A percentile compares a stretch with the other conserved stretches of the same genome.
Conservation (phyloP, 2,329 filamentous ascomycete genomes). For the Phialocephala subalpina region DNA sequence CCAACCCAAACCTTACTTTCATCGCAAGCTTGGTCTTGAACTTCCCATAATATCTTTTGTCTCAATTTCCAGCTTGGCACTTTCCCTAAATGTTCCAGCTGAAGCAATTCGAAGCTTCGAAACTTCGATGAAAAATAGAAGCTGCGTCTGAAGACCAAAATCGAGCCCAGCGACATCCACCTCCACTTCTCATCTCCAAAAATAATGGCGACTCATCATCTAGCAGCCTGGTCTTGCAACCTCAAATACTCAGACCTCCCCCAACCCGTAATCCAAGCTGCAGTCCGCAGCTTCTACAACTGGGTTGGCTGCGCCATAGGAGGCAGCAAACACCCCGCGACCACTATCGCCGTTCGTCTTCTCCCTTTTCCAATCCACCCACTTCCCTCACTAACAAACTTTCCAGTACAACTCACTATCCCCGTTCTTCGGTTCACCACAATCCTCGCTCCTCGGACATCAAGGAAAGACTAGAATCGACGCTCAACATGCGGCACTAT, state of each 20-base stretch:
- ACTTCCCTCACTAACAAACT: constrained; percentile 22
- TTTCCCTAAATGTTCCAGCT: background rate
- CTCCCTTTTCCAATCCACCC: constrained; percentile 31
- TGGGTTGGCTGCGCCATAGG: constrained; percentile 61
- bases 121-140: background rate
- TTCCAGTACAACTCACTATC: constrained; percentile 35
- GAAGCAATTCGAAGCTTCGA: too few relatives aligned
- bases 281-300: constrained; percentile 59
- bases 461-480: constrained; percentile 45
- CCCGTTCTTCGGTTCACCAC: constrained; percentile 44
- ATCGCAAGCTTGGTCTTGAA: background rate
- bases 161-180: background rate
- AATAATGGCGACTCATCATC: constrained; percentile 54
- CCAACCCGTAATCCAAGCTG: constrained; percentile 50
- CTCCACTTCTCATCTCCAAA: background rate
- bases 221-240: constrained; percentile 56
- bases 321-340: constrained; percentile 47
- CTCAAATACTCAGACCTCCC: constrained; percentile 53
- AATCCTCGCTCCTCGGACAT: constrained; percentile 45
- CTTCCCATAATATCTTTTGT: background rate
- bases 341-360: constrained; percentile 31
- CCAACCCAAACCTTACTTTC: background rate
- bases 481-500: constrained; percentile 56
- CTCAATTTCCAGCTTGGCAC: background rate
- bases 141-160: background rate